phyloP scores from a whole-genome alignment of 495 filamentous ascomycete species.

The Chlorociboria aeruginascens region DNA sequence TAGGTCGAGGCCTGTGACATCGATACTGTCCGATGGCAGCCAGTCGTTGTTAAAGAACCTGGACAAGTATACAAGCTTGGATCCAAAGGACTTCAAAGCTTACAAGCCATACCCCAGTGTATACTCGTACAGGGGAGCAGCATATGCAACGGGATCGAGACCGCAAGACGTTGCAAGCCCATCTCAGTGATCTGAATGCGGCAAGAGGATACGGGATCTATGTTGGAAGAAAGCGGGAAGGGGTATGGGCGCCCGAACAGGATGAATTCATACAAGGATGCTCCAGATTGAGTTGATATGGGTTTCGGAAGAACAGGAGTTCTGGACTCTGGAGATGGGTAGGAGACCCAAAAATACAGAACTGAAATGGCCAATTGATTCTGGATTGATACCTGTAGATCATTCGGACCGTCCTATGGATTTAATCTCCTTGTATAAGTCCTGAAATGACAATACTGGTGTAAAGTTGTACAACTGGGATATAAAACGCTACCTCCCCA shows the following conservation, averaged over 20 bases:
- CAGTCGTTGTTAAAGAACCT: conserved; percentile 53
- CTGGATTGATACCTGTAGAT: too few relatives aligned
- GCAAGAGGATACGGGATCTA: conserved; percentile 59
- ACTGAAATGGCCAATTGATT: neutral
- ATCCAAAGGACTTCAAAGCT: conserved; percentile 47
- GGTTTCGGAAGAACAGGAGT: conserved; percentile 36
- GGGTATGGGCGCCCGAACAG: conserved; percentile 41
- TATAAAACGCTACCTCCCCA: too few relatives aligned
- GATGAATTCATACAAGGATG: conserved; percentile 38
- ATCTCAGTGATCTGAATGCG: conserved; percentile 54
- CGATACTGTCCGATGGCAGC: conserved; percentile 69
- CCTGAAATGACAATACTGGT: too few relatives aligned
- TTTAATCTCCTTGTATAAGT: too few relatives aligned
- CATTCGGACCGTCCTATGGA: too few relatives aligned
- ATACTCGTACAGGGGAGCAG: conserved; percentile 61
- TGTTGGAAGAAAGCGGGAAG: conserved; percentile 57
- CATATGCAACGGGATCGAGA: conserved; percentile 39
- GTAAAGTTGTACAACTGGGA: too few relatives aligned
- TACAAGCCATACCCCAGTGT: conserved; percentile 65
- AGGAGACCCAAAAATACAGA: conserved; percentile 27
- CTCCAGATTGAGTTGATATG: conserved; percentile 53
- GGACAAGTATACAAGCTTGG: conserved; percentile 39
- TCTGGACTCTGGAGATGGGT: conserved; percentile 39
- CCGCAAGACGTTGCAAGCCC: conserved; percentile 54
- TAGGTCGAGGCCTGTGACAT: conserved; percentile 42